Conservation (phyloP, 495 filamentous ascomycete genomes). For the Glonium stellatum region DNA sequence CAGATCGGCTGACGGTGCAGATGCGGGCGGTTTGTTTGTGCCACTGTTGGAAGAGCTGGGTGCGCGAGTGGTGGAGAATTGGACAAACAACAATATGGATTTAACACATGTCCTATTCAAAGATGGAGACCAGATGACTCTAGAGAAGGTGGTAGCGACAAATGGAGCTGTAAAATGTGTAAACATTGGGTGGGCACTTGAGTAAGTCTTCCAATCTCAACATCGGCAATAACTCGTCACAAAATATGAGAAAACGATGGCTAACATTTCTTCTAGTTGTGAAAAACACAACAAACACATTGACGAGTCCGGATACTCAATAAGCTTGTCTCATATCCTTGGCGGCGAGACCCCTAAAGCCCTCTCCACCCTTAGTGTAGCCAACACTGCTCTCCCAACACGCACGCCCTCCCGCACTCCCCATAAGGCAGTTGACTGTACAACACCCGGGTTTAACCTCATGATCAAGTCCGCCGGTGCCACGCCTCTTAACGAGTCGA, state of each 20-base stretch:
- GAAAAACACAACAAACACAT: constrained; percentile 21
- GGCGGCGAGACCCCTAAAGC: not conserved
- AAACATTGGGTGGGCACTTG: constrained; percentile 24
- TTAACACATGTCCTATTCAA: constrained; percentile 97
- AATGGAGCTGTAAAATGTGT: constrained; percentile 54
- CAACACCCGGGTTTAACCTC: not conserved
- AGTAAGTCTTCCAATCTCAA: constrained; percentile 11
- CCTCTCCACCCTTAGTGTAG: not conserved
- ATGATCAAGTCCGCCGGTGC: not conserved
- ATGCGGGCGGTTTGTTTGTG: constrained; percentile 76
- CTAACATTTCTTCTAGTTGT: constrained; percentile 13
- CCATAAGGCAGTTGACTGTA: not conserved
- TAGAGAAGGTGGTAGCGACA: constrained; percentile 77
- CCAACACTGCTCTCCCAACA: constrained; percentile 1
- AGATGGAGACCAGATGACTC: constrained; percentile 76
- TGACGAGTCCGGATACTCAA: constrained; percentile 20
- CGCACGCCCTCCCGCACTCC: constrained; percentile 1
- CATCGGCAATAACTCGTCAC: not conserved
- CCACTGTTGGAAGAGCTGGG: constrained; percentile 80
- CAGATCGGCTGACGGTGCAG: constrained; percentile 74
- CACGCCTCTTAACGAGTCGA: not conserved
- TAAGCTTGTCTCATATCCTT: constrained; percentile 12
- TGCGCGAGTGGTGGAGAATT: constrained; percentile 72
- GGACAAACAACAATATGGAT: constrained; percentile 61
- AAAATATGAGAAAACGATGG: not conserved